Evolutionary conservation across 2,329 filamentous ascomycete genomes (phyloP).

Genomic region (Claviceps maximensis): DNA sequence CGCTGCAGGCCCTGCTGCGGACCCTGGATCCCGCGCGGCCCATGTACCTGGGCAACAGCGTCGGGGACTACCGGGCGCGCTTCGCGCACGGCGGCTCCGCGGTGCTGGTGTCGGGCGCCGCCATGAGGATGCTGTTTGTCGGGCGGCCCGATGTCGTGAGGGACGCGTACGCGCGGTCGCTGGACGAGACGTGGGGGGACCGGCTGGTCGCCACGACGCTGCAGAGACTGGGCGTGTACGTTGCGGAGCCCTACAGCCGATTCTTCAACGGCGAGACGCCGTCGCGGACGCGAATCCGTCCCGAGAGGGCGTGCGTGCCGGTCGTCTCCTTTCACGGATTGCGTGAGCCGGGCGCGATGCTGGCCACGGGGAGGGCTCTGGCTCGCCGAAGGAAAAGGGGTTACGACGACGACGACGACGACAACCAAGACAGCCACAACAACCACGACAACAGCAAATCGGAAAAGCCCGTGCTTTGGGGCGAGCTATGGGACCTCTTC

Average conservation of each 20-base stretch:
- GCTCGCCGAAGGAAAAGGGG: slow-evolving; percentile 13
- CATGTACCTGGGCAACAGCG: slow-evolving; percentile 42
- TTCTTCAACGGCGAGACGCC: slow-evolving; percentile 44
- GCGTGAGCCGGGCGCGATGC: slow-evolving; percentile 31
- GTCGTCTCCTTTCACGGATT: slow-evolving; percentile 41
- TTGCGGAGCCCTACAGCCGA: slow-evolving; percentile 40
- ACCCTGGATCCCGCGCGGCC: slow-evolving; percentile 33
- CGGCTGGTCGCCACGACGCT: slow-evolving; percentile 39
- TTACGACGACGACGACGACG: background rate
- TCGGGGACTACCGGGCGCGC: slow-evolving; percentile 40
- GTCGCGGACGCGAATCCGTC: slow-evolving; percentile 31
- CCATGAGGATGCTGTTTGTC: slow-evolving; percentile 33
- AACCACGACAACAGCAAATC: background rate
- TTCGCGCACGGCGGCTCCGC: slow-evolving; percentile 46
- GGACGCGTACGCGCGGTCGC: slow-evolving; percentile 31
- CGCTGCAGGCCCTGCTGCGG: slow-evolving; percentile 32
- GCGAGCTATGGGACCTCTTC: slow-evolving; percentile 37
- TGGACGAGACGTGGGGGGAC: slow-evolving; percentile 41
- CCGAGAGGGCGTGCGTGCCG: slow-evolving; percentile 40
- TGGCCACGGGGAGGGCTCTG: slow-evolving; percentile 28
- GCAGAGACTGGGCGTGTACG: slow-evolving; percentile 38
- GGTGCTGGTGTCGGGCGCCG: slow-evolving; percentile 36
- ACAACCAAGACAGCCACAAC: background rate
- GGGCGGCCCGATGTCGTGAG: slow-evolving; percentile 27
- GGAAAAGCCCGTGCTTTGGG: slow-evolving; percentile 32